These are phyloP conservation scores for Bromus sterilis DNA, from an alignment of 176 grass and related monocot species.

Conservation along the genomic window DNA sequence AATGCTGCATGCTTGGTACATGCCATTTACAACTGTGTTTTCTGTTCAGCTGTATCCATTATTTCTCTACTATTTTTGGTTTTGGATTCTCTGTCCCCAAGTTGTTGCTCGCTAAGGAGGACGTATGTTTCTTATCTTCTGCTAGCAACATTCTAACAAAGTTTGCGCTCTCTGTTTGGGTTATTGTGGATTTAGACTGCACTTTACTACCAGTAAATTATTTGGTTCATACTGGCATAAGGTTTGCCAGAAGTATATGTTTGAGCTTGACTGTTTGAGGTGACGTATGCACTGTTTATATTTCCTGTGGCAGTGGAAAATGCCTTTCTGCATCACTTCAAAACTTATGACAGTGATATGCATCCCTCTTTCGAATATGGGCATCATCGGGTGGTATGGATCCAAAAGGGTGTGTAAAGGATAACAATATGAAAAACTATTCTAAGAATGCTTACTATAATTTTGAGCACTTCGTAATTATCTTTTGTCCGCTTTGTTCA, in stretches of 20 bases:
- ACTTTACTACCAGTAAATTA: background rate
- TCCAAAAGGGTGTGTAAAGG: background rate
- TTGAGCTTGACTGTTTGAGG: background rate
- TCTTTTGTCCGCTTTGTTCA: background rate
- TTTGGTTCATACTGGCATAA: background rate
- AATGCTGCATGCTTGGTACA: background rate
- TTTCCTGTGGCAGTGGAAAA: background rate
- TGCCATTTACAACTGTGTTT: constrained; percentile 3
- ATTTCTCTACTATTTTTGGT: background rate
- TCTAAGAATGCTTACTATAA: background rate
- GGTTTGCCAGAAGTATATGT: background rate
- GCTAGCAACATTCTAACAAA: background rate
- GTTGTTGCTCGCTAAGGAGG: background rate
- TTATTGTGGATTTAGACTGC: background rate
- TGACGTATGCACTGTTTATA: background rate
- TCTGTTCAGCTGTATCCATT: background rate
- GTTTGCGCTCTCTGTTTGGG: background rate
- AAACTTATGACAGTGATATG: background rate
- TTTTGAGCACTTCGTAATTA: background rate
- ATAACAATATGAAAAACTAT: background rate
- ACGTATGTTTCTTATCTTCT: background rate
- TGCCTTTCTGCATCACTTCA: background rate
- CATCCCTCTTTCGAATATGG: background rate
- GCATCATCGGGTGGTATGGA: background rate
- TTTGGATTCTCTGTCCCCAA: background rate